Percentiles rank a stretch among this genome's conserved stretches.
phyloP scores from a whole-genome alignment of 768 basidiomycete genomes.

The Mrakia gelida region DNA sequence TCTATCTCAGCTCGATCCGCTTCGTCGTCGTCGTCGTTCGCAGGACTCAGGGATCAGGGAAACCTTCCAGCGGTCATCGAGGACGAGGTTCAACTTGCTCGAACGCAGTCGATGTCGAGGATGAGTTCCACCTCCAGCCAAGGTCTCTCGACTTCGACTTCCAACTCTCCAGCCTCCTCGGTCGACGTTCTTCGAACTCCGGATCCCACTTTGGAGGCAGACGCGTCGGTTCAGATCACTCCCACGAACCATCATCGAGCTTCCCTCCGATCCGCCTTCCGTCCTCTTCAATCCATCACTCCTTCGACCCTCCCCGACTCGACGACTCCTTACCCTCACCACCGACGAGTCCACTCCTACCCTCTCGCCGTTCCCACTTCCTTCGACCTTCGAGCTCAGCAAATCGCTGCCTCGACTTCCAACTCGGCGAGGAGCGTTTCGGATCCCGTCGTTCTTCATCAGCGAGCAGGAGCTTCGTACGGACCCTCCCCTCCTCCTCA shows the following conservation, averaged over 20 bases:
- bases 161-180: constrained; percentile 9
- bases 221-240: neutral
- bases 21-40: constrained; percentile 19
- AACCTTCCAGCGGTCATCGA: constrained; percentile 20
- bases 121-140: neutral
- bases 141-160: neutral
- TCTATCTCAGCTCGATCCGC: constrained; percentile 17
- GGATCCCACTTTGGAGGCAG: neutral
- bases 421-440: neutral
- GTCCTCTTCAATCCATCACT: neutral
- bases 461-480: neutral
- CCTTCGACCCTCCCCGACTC: neutral
- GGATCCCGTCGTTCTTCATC: neutral
- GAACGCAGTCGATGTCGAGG: constrained; percentile 4
- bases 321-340: neutral
- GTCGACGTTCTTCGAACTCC: neutral
- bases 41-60: neutral
- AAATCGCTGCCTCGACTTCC: neutral
- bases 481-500: neutral
- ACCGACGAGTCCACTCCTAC: neutral
- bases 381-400: neutral
- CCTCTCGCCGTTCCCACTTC: neutral
- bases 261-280: constrained; percentile 2
- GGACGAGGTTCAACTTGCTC: neutral
- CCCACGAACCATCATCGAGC: constrained; percentile 13